Evolutionary conservation across 2,329 filamentous ascomycete species (phyloP).

Genomic region (Phyllosticta paracitricarpa): DNA sequence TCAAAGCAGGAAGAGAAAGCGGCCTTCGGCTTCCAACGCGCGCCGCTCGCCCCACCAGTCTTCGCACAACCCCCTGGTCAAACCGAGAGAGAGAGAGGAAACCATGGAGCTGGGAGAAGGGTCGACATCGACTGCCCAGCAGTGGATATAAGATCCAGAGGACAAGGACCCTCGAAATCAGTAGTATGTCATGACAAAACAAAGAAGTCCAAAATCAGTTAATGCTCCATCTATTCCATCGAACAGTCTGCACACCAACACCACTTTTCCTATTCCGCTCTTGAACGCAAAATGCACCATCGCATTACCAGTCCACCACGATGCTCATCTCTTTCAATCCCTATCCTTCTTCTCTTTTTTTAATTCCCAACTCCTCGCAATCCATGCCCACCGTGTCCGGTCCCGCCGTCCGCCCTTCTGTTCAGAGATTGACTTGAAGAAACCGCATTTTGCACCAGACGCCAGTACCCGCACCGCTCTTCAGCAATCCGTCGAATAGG

Average conservation of each 20-base stretch:
- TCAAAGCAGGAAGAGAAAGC: conserved; percentile 34
- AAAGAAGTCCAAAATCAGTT: no score
- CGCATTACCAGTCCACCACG: neutral
- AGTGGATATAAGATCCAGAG: conserved; percentile 69
- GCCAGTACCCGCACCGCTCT: neutral
- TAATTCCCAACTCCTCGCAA: neutral
- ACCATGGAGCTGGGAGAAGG: conserved; percentile 43
- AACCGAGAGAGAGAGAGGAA: conserved; percentile 33
- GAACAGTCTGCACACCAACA: no score
- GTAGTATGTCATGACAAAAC: no score
- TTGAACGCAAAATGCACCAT: neutral
- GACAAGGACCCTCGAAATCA: conserved; percentile 30
- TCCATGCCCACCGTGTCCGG: neutral
- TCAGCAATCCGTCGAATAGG: neutral
- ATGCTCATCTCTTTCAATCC: neutral
- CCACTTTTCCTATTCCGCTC: no score
- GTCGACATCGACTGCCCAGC: conserved; percentile 60
- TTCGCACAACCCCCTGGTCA: conserved; percentile 37
- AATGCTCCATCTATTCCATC: no score
- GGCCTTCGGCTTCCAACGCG: conserved; percentile 44
- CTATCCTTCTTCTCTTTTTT: neutral
- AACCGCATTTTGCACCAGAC: neutral
- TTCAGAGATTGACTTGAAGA: no score
- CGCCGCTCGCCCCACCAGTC: conserved; percentile 45
- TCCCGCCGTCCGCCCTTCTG: neutral